A percentile compares a stretch with the other conserved stretches of the same genome.
Conservation (phyloP, 2,329 filamentous ascomycete species). For the Arthrobotrys musiformis region DNA sequence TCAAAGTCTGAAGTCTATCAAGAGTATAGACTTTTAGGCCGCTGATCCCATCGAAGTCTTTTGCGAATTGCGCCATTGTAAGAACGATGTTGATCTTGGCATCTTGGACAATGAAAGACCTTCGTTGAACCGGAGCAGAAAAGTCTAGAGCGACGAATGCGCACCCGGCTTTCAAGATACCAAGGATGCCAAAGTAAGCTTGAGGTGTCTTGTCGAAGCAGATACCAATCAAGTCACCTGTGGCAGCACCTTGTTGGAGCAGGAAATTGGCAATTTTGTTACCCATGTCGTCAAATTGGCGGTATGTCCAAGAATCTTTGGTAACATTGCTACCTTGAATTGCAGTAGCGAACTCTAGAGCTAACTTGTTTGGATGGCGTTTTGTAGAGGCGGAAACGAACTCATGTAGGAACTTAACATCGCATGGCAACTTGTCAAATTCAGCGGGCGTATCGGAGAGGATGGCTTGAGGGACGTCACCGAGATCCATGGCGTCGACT, state of each 20-base stretch:
- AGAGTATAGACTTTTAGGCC: slow-evolving; percentile 65
- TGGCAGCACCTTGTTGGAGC: slow-evolving; percentile 66
- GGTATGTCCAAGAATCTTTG: slow-evolving; percentile 76
- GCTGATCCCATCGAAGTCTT: slow-evolving; percentile 61
- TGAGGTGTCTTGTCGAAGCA: slow-evolving; percentile 88
- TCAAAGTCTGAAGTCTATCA: slow-evolving; percentile 62
- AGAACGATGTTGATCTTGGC: slow-evolving; percentile 74
- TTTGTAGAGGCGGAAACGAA: slow-evolving; percentile 76
- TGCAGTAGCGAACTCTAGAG: slow-evolving; percentile 78
- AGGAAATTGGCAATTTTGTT: slow-evolving; percentile 74
- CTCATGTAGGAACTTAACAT: slow-evolving; percentile 75
- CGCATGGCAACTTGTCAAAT: slow-evolving; percentile 69
- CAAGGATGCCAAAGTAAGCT: slow-evolving; percentile 83
- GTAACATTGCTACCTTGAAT: slow-evolving; percentile 65
- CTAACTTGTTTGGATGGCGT: slow-evolving; percentile 70
- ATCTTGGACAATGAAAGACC: slow-evolving; percentile 80
- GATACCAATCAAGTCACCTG: slow-evolving; percentile 75
- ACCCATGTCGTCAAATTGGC: slow-evolving; percentile 75
- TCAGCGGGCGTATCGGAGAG: slow-evolving; percentile 76
- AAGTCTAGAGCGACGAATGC: slow-evolving; percentile 84
- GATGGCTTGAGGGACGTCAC: slow-evolving; percentile 61
- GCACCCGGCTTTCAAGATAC: slow-evolving; percentile 83
- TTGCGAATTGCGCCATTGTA: slow-evolving; percentile 66
- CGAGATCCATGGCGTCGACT: slow-evolving; percentile 63
- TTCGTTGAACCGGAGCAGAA: slow-evolving; percentile 76